Conservation (phyloP, 2,329 filamentous ascomycete genomes). For the Sordariomycetes sp. region DNA sequence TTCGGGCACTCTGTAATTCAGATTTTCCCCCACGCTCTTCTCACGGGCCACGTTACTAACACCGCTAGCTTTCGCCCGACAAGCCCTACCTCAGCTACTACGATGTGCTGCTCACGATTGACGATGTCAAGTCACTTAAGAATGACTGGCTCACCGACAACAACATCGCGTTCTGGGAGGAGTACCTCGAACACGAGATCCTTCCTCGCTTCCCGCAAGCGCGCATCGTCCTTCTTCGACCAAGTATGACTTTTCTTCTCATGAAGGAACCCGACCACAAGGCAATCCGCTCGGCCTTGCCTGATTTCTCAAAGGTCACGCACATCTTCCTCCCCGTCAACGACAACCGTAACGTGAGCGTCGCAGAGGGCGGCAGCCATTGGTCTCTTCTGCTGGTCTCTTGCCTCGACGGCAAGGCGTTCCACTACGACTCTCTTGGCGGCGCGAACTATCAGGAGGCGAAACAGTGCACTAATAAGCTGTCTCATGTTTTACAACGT, state of each 20-base stretch:
- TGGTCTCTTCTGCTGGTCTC: conserved; percentile 92
- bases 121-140: conserved; percentile 82
- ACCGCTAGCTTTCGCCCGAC: conserved; percentile 43
- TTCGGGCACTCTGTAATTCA: conserved; percentile 34
- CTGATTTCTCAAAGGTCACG: conserved; percentile 70
- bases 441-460: conserved; percentile 71
- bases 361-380: conserved; percentile 85
- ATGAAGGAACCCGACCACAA: conserved; percentile 59
- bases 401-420: conserved; percentile 79
- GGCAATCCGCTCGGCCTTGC: conserved; percentile 58
- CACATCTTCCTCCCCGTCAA: conserved; percentile 97
- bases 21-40: conserved; percentile 7
- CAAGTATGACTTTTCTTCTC: conserved; percentile 86
- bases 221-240: conserved; percentile 82
- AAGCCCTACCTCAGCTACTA: conserved; percentile 31
- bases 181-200: conserved; percentile 87
- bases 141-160: conserved; percentile 97
- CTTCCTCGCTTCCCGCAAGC: conserved; percentile 72
- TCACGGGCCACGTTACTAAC: too few relatives aligned
- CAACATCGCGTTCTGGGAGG: conserved; percentile 97
- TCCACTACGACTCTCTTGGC: conserved; percentile 89
- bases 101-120: conserved; percentile 56
- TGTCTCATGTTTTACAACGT: conserved; percentile 58
- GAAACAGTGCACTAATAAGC: conserved; percentile 55
- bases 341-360: conserved; percentile 65